Conservation (phyloP, 2,329 filamentous ascomycete genomes). For the Cordyceps fumosorosea region DNA sequence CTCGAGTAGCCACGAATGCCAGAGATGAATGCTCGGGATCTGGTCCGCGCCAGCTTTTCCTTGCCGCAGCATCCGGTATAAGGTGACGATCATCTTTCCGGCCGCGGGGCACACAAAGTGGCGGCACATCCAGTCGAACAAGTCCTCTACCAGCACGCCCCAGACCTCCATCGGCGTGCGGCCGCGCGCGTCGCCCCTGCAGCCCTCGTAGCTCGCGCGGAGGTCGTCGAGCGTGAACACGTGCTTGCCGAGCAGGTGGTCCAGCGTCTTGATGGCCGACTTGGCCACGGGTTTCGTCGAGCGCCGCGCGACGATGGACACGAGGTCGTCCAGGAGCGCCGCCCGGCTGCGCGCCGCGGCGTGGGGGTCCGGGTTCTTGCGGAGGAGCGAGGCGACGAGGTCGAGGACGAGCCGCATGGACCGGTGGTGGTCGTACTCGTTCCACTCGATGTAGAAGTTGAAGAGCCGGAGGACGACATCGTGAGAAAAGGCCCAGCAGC, state of each 20-base stretch:
- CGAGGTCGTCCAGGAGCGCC: conserved; percentile 42
- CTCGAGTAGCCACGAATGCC: conserved; percentile 51
- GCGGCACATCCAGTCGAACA: conserved; percentile 50
- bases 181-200: conserved; percentile 23
- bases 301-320: conserved; percentile 54
- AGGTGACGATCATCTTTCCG: conserved; percentile 53
- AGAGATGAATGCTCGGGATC: conserved; percentile 33
- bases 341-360: conserved; percentile 34
- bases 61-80: conserved; percentile 44
- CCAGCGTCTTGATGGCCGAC: conserved; percentile 60
- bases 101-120: conserved; percentile 53
- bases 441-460: conserved; percentile 60
- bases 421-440: conserved; percentile 57
- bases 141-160: conserved; percentile 42
- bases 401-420: conserved; percentile 59
- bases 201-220: conserved; percentile 34
- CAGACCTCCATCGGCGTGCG: conserved; percentile 30
- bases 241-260: conserved; percentile 57
- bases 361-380: conserved; percentile 40
- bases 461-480: conserved; percentile 45
- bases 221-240: conserved; percentile 45
- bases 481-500: conserved; percentile 45
- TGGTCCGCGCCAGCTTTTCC: conserved; percentile 19
- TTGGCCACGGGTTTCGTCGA: conserved; percentile 60
- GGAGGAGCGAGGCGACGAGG: conserved; percentile 44